phyloP scores from a whole-genome alignment of 306 rosid genomes.

The Hippophae tibetana region DNA sequence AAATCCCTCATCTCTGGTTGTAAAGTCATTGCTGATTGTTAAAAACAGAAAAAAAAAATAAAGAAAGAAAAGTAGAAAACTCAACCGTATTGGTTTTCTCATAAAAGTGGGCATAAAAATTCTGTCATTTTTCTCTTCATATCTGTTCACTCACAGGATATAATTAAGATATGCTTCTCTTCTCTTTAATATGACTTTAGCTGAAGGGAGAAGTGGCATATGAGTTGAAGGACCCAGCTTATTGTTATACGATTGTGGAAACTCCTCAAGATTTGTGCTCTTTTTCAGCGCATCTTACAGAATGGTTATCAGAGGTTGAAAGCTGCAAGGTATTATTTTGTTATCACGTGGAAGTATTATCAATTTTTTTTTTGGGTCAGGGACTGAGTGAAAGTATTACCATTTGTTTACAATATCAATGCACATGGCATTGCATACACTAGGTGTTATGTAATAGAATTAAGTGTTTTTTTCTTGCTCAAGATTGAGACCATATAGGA shows the following conservation, averaged over 20 bases:
- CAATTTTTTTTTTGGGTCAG: neutral
- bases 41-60: no score
- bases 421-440: neutral
- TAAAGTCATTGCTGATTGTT: no score
- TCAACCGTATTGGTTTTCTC: slow-evolving; percentile 10
- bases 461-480: neutral
- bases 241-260: slow-evolving; percentile 52
- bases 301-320: slow-evolving; percentile 85
- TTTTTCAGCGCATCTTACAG: slow-evolving; percentile 58
- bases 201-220: slow-evolving; percentile 77
- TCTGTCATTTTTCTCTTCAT: neutral
- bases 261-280: slow-evolving; percentile 57
- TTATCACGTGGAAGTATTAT: neutral
- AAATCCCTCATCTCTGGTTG: no score
- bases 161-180: slow-evolving; percentile 10
- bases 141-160: neutral
- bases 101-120: neutral
- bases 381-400: neutral
- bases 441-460: neutral
- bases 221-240: slow-evolving; percentile 81
- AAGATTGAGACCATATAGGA: neutral
- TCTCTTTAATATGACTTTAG: slow-evolving; percentile 29
- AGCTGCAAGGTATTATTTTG: slow-evolving; percentile 54
- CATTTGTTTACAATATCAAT: neutral
- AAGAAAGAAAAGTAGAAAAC: no score